These are phyloP conservation scores for Myrica gale DNA, from an alignment of 306 rosid genomes.

Conservation along the genomic window DNA sequence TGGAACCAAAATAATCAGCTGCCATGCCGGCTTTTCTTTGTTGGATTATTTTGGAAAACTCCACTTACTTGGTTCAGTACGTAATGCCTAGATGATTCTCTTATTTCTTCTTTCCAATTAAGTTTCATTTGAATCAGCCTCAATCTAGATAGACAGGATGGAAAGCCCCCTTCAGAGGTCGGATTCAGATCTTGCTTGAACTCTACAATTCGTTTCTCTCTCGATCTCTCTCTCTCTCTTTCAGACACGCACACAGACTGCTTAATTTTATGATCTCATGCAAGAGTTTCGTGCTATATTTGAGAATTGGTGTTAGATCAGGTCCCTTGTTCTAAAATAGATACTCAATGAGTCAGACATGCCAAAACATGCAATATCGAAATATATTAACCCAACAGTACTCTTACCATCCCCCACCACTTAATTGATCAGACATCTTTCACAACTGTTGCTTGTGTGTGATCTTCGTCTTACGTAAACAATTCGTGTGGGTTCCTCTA, in stretches of 20 bases:
- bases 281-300: not conserved
- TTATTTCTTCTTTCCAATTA: not conserved
- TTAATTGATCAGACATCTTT: no score
- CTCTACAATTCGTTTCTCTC: slow-evolving; percentile 27
- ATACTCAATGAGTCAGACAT: not conserved
- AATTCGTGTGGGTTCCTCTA: no score
- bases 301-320: not conserved
- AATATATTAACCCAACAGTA: no score
- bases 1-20: slow-evolving; percentile 22
- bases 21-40: slow-evolving; percentile 52
- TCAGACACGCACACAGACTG: not conserved
- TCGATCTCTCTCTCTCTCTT: not conserved
- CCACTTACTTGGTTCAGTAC: slow-evolving; percentile 31
- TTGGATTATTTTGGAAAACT: slow-evolving; percentile 44
- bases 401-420: no score
- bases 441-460: no score
- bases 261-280: not conserved
- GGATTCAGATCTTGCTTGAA: slow-evolving; percentile 33
- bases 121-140: slow-evolving; percentile 10
- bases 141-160: slow-evolving; percentile 19
- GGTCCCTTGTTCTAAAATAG: not conserved
- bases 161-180: slow-evolving; percentile 16
- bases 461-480: no score
- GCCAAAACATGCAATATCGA: no score
- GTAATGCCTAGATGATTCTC: slow-evolving; percentile 11